Evolutionary conservation across 768 basidiomycete species (phyloP), one percentile per base, ranked within the genome.

Genomic region (Agaricus blazei): DNA sequence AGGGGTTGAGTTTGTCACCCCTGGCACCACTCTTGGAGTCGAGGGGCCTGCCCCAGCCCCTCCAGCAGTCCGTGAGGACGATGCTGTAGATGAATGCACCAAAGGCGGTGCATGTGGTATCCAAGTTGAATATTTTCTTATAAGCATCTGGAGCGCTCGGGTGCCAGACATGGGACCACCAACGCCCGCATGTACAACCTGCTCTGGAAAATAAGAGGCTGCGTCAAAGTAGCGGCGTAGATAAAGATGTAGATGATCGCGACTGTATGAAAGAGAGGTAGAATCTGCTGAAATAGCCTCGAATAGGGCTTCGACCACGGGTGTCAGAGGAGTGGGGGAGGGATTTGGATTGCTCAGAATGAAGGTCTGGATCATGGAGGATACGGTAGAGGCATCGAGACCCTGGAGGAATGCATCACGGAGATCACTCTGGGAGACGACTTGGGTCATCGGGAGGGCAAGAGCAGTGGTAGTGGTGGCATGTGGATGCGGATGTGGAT

Each of bases 111-210:
- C 54, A 47, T 64, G 66, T 3, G 79, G 73, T 0, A 71, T 70
- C 83, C 83, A 85, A 6, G 76, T 76, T 0, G 82, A 76, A 37
- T 77, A 71, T 60, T 78, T 84, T 57, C 83, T 78, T 24, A 84
- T 77, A 28, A 75, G 77, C 70, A 79, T 82, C 58, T 83, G 81
- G 12, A 85, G 70, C 3, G 83, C 82, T 12, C 82, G 73, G 0
- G 78, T 71, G 24, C 83, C 84, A 3, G 83, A 78, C 6, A 78
- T 66, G 0, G 82, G 79, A 3, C 84, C 84, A 1, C 77, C 64
- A 8, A 78, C 72, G 37, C 80, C 81, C 3, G 82, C 82, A 58
- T 85, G 83, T 4, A 75, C 65, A 27, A 84, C 64, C 0, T 70
- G 67, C 24, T 65, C 49, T n/a, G 77, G 67, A 50, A 84, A 81